These are phyloP conservation scores for Podospora appendiculata DNA, from an alignment of 495 filamentous ascomycete species.

Conservation along the genomic window DNA sequence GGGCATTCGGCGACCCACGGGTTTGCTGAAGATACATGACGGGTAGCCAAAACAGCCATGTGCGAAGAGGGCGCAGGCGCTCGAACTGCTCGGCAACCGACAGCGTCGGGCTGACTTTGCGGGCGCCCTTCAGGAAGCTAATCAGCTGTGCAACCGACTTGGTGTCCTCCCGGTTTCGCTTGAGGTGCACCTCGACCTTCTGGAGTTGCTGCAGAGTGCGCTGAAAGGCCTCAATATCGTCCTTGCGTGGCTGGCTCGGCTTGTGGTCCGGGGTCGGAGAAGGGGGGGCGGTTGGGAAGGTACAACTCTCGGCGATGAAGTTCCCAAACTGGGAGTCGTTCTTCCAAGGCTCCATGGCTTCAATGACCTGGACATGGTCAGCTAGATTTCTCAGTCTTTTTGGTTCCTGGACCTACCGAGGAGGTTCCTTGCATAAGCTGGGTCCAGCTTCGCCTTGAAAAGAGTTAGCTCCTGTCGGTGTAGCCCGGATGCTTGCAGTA, in stretches of 20 bases:
- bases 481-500: conserved; percentile 21
- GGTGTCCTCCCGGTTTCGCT: conserved; percentile 64
- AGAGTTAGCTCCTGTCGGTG: conserved; percentile 21
- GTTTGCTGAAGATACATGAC: conserved; percentile 55
- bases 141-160: conserved; percentile 71
- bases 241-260: conserved; percentile 50
- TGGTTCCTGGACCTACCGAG: conserved; percentile 49
- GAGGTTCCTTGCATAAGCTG: conserved; percentile 88
- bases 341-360: conserved; percentile 90
- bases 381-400: not conserved
- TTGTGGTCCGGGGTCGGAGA: conserved; percentile 51
- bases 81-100: conserved; percentile 78
- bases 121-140: conserved; percentile 71
- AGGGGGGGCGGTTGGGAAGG: conserved; percentile 54
- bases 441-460: conserved; percentile 75
- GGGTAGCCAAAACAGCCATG: conserved; percentile 95
- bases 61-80: conserved; percentile 73
- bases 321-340: conserved; percentile 78
- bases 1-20: conserved; percentile 50
- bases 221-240: conserved; percentile 61
- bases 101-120: conserved; percentile 63
- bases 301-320: conserved; percentile 70
- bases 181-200: conserved; percentile 61
- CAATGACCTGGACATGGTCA: conserved; percentile 53
- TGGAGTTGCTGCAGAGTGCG: conserved; percentile 61